Base-by-base conservation (phyloP, 192 early-diverging fungal species). In the Coemansia sp. region DNA sequence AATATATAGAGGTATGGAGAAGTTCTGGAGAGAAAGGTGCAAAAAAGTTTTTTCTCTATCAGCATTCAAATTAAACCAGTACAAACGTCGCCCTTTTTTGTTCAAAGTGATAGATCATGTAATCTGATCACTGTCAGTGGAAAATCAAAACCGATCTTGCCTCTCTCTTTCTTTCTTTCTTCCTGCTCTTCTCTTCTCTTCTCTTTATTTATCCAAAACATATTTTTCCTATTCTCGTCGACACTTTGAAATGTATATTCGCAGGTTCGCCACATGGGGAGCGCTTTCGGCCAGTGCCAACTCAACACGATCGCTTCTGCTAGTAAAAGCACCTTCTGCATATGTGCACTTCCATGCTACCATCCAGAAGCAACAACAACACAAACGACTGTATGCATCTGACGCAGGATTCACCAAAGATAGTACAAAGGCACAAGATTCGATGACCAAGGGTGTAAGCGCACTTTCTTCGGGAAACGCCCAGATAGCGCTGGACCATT, bases 391-490 rank as follows among this genome's bases (percentile, higher is more conserved):
- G 20, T 64, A 64, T 11, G 62, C 62, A 3, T 45, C 53, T 3
- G 62, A 64, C 34, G 62, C 53, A 7, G 62, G 62, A 19, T 68
- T 61, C 41, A 23, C 31, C 10, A 41, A 37, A 29, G 3, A 14
- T 2, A 3, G 19, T 2, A 11, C 30, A 25, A 6, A 74, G 55
- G 65, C 72, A 11, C 65, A 68, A 36, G 54, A 61, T 19, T n/a
- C 44, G 3, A 60, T 74, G 61, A 38, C 61, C 8, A 50, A 27
- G 23, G 64, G 64, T 6, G 37, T 42, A 29, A 31, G 30, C 15
- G 48, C 36, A 34, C 47, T 66, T 0, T 34, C 64, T 2, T 62
- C 64, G 4, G 72, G 72, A 17, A 50, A 71, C 47, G 28, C 58
- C 2, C 36, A 31, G 5, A 20, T 34, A 28, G 72, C 72, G 0